Percentiles rank a stretch among this genome's conserved stretches.
phyloP scores from a whole-genome alignment of 768 basidiomycete genomes.

The Mycena floridula region DNA sequence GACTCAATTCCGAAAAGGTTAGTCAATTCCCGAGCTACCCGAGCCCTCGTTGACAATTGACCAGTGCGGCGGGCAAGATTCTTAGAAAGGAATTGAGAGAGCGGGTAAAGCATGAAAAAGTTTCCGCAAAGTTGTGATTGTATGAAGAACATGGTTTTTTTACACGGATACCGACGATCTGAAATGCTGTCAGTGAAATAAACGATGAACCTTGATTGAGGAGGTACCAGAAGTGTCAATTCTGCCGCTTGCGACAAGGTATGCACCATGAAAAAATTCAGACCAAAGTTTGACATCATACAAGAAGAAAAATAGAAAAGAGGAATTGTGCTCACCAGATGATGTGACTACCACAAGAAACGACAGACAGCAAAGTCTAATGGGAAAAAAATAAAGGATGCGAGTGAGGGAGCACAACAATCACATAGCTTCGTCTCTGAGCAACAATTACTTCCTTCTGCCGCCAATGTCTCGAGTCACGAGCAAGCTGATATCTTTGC shows the following conservation, averaged over 20 bases:
- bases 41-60: constrained; percentile 2
- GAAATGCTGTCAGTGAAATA: too few species aligned
- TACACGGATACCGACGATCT: too few species aligned
- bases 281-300: constrained; percentile 43
- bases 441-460: constrained; percentile 50
- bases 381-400: constrained; percentile 50
- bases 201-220: not conserved
- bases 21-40: constrained; percentile 3
- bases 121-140: too few species aligned
- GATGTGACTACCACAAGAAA: not conserved
- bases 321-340: constrained; percentile 15
- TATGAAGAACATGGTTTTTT: too few species aligned
- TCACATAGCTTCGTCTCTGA: constrained; percentile 90
- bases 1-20: constrained; percentile 67
- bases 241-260: constrained; percentile 49
- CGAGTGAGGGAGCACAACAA: constrained; percentile 54
- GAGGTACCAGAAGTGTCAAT: constrained; percentile 52
- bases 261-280: constrained; percentile 96
- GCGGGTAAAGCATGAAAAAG: constrained; percentile 65
- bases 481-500: constrained; percentile 76
- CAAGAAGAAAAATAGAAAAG: constrained; percentile 35
- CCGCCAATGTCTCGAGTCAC: constrained; percentile 36
- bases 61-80: constrained; percentile 83
- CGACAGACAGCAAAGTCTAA: constrained; percentile 47
- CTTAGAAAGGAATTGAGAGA: too few species aligned